Conservation (phyloP, 768 basidiomycete species). For the Naganishia kalamii region DNA sequence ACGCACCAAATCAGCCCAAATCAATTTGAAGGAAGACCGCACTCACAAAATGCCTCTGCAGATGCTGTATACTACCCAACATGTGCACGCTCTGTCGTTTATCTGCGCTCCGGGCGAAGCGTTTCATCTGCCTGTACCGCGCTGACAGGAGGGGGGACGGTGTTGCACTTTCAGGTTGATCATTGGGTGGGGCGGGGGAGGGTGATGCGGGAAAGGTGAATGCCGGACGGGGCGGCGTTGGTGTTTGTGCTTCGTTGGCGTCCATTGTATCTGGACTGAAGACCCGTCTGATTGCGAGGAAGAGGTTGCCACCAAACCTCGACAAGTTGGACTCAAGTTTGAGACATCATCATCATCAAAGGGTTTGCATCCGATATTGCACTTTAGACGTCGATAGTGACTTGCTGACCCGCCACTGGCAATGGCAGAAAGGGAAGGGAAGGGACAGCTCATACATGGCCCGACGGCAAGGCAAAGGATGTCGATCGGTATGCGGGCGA, state of each 20-base stretch:
- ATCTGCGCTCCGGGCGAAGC: conserved; percentile 56
- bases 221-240: not conserved
- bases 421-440: too few relatives aligned
- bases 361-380: too few relatives aligned
- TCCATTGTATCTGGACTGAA: too few relatives aligned
- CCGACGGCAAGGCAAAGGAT: too few relatives aligned
- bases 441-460: too few relatives aligned
- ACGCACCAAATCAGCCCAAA: not conserved
- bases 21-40: not conserved
- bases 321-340: too few relatives aligned
- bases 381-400: too few relatives aligned
- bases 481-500: too few relatives aligned
- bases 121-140: conserved; percentile 21
- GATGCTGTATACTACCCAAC: conserved; percentile 88
- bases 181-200: not conserved
- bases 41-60: conserved; percentile 75
- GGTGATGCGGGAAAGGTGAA: not conserved
- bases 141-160: not conserved
- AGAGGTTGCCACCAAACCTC: too few relatives aligned
- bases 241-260: not conserved
- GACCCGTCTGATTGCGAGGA: too few relatives aligned
- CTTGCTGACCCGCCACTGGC: too few relatives aligned
- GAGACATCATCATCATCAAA: too few relatives aligned
- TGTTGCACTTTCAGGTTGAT: not conserved
- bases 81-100: conserved; percentile 91